phyloP scores from a whole-genome alignment of 345 rosid genomes.

The Lumnitzera racemosa region DNA sequence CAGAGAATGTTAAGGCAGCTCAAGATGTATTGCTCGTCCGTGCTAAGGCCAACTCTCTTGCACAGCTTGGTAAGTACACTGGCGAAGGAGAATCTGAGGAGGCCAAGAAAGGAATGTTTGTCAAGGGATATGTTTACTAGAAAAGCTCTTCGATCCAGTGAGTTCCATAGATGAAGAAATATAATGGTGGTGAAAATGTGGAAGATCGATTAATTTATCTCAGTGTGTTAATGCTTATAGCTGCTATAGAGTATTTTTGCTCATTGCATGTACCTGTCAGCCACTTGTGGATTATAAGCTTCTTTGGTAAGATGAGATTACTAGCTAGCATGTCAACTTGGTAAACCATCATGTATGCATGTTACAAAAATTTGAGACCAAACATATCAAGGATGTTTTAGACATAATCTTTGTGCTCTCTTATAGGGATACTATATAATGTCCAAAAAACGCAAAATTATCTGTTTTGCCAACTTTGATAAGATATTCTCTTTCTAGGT shows the following conservation, averaged over 20 bases:
- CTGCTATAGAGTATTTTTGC: constrained; percentile 4
- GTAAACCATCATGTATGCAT: not conserved
- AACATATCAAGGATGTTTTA: no score
- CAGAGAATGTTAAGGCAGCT: constrained; percentile 79
- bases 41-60: constrained; percentile 84
- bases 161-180: not conserved
- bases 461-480: no score
- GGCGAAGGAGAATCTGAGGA: constrained; percentile 91
- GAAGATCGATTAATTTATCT: constrained; percentile 2
- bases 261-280: not conserved
- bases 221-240: constrained; percentile 1
- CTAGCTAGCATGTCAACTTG: no score
- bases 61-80: constrained; percentile 93
- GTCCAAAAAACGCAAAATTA: no score
- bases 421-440: no score
- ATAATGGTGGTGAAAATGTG: not conserved
- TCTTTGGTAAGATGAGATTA: constrained; percentile 1
- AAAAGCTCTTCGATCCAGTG: not conserved
- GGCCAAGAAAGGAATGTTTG: constrained; percentile 89
- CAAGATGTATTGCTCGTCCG: constrained; percentile 62
- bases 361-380: no score
- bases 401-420: no score
- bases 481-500: no score
- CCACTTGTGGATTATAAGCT: not conserved
- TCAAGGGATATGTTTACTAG: constrained; percentile 78